Percentiles rank a stretch among this genome's conserved stretches.
These are phyloP conservation scores for Neofusicoccum sp. DNA, from an alignment of 2,329 filamentous ascomycete species.

Conservation along the genomic window DNA sequence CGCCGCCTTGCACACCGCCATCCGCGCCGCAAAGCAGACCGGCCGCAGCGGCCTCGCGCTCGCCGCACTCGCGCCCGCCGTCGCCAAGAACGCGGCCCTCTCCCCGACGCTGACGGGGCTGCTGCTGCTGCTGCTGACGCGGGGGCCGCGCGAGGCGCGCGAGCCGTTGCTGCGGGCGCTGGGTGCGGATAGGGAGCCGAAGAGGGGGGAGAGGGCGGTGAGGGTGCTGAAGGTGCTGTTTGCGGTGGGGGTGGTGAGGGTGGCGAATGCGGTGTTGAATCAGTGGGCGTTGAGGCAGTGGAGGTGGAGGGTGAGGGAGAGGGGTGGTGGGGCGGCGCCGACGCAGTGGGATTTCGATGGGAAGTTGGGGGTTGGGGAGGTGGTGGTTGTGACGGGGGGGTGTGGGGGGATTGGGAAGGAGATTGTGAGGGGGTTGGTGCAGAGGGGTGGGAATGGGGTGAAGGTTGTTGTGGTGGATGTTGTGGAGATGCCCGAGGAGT, in stretches of 20 bases:
- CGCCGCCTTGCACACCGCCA: neutral
- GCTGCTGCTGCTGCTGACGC: conserved; percentile 2
- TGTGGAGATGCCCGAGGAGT: conserved; percentile 25
- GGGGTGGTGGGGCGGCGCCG: neutral
- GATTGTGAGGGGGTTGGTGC: conserved; percentile 29
- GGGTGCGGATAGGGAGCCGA: neutral
- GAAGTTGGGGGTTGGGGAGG: conserved; percentile 19
- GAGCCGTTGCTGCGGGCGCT: neutral
- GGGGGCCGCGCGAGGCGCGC: neutral
- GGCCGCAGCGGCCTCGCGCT: no score
- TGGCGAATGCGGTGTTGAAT: conserved; percentile 30
- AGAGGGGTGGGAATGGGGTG: conserved; percentile 45
- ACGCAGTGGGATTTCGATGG: conserved; percentile 15
- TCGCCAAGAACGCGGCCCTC: neutral
- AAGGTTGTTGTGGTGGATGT: conserved; percentile 29
- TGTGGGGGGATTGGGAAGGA: conserved; percentile 31
- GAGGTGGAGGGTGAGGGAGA: neutral
- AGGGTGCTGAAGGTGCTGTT: conserved; percentile 32
- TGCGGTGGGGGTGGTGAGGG: conserved; percentile 32
- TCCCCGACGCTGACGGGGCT: conserved; percentile 9
- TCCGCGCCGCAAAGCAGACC: neutral
- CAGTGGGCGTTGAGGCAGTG: conserved; percentile 33
- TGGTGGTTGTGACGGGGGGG: conserved; percentile 31
- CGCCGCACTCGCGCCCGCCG: neutral
- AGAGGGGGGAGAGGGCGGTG: conserved; percentile 18